A percentile compares a stretch with the other conserved stretches of the same genome.
These are phyloP conservation scores for Tilletia horrida DNA, from an alignment of 1,284 basidiomycete species.

Conservation along the genomic window DNA sequence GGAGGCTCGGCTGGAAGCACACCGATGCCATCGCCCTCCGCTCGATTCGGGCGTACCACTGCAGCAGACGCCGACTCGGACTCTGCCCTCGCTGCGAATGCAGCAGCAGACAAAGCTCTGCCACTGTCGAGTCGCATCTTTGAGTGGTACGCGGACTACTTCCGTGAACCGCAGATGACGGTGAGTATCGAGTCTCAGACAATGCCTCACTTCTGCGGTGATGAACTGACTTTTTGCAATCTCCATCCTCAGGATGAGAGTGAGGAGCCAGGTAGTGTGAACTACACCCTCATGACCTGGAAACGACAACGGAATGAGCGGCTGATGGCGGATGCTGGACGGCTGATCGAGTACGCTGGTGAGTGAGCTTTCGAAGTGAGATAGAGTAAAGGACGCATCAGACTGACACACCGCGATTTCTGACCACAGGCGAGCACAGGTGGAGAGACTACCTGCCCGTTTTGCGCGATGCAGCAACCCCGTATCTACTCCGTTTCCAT, in stretches of 20 bases:
- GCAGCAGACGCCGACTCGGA: background rate
- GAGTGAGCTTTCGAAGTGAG: constrained; percentile 46
- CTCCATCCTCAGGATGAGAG: constrained; percentile 68
- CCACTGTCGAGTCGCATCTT: constrained; percentile 89
- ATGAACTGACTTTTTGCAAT: background rate
- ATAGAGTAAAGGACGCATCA: background rate
- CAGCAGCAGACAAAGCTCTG: constrained; percentile 59
- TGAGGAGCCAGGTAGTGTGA: constrained; percentile 87
- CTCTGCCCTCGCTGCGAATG: constrained; percentile 6
- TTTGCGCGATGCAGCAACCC: constrained; percentile 62
- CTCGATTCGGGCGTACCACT: constrained; percentile 23
- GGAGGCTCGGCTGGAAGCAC: constrained; percentile 28
- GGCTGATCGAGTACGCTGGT: constrained; percentile 71
- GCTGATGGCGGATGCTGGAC: constrained; percentile 67
- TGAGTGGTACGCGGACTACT: constrained; percentile 95
- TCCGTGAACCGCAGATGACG: constrained; percentile 82
- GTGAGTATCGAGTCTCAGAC: constrained; percentile 44
- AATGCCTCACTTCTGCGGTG: background rate
- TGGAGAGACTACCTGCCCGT: constrained; percentile 81
- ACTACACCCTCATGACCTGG: constrained; percentile 96
- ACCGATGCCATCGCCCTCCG: constrained; percentile 28
- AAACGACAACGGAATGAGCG: constrained; percentile 84
- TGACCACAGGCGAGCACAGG: constrained; percentile 59
- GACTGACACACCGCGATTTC: constrained; percentile 17
- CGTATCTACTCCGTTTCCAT: constrained; percentile 72